Percentiles rank a stretch among this genome's conserved stretches.
Evolutionary conservation across 2,329 filamentous ascomycete species (phyloP).

Genomic region (Monilinia aucupariae): DNA sequence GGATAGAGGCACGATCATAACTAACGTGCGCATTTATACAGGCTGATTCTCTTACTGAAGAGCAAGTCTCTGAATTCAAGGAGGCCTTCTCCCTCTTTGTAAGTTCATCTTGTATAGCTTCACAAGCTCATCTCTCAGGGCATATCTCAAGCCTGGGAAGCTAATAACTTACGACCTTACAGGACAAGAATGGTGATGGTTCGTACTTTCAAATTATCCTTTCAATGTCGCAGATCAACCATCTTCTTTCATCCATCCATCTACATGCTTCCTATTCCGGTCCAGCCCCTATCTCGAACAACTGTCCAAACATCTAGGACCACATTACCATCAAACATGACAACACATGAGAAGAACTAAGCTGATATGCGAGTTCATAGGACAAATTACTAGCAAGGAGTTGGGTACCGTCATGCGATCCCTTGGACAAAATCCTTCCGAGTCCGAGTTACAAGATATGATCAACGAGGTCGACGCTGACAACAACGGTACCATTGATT

Average conservation of each 20-base stretch:
- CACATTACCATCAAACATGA: neutral
- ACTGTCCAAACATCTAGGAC: neutral
- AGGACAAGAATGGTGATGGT: slow-evolving; percentile 93
- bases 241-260: neutral
- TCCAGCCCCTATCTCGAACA: slow-evolving; percentile 3
- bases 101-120: slow-evolving; percentile 46
- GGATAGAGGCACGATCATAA: neutral
- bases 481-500: slow-evolving; percentile 90
- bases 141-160: slow-evolving; percentile 22
- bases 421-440: slow-evolving; percentile 81
- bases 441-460: slow-evolving; percentile 88
- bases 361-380: slow-evolving; percentile 40
- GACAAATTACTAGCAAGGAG: slow-evolving; percentile 89
- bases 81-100: slow-evolving; percentile 99
- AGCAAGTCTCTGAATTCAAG: slow-evolving; percentile 99
- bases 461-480: slow-evolving; percentile 91
- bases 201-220: slow-evolving; percentile 41
- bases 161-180: slow-evolving; percentile 32
- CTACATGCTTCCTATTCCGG: neutral
- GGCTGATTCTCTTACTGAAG: slow-evolving; percentile 98
- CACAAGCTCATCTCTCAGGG: slow-evolving; percentile 21
- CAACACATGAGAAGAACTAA: neutral
- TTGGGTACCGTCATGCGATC: slow-evolving; percentile 87
- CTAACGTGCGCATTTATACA: slow-evolving; percentile 39
- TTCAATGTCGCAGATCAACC: neutral